Evolutionary conservation across 129 eudicot species (phyloP).

Genomic region (Escallonia herrerae): DNA sequence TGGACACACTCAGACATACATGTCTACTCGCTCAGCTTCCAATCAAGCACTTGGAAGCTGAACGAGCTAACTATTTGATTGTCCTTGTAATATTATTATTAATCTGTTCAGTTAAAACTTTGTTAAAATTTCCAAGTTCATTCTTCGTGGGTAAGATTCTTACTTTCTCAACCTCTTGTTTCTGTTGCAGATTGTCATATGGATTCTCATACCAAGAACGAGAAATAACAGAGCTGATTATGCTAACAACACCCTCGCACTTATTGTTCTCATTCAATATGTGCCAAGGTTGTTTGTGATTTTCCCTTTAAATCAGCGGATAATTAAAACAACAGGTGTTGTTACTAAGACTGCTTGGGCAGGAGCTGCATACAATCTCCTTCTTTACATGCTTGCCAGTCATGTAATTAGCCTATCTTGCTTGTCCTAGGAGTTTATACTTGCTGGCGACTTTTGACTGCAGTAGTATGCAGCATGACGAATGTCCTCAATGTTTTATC

Average conservation of each 20-base stretch:
- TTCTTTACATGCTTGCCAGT: slow-evolving; percentile 86
- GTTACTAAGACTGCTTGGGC: slow-evolving; percentile 98
- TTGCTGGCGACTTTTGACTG: not conserved
- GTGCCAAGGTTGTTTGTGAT: slow-evolving; percentile 74
- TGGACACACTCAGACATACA: too few species aligned
- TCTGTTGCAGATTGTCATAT: slow-evolving; percentile 55
- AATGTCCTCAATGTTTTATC: not conserved
- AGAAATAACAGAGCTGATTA: slow-evolving; percentile 48
- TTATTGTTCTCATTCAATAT: slow-evolving; percentile 82
- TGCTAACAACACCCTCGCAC: slow-evolving; percentile 65
- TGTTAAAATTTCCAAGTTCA: too few species aligned
- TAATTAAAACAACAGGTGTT: slow-evolving; percentile 75
- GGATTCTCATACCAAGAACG: slow-evolving; percentile 67
- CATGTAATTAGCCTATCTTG: slow-evolving; percentile 46
- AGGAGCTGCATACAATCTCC: slow-evolving; percentile 91
- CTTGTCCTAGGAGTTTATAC: not conserved
- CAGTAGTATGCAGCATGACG: not conserved
- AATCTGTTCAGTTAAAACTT: not conserved
- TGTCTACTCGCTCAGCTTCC: too few species aligned
- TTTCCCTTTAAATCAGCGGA: slow-evolving; percentile 74
- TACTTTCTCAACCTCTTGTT: not conserved
- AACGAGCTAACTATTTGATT: too few species aligned
- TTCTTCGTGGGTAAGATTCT: not conserved
- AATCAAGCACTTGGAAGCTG: too few species aligned
- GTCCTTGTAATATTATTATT: too few species aligned